Conservation (phyloP, 2,329 filamentous ascomycete genomes). For the Westerdykella sp. region DNA sequence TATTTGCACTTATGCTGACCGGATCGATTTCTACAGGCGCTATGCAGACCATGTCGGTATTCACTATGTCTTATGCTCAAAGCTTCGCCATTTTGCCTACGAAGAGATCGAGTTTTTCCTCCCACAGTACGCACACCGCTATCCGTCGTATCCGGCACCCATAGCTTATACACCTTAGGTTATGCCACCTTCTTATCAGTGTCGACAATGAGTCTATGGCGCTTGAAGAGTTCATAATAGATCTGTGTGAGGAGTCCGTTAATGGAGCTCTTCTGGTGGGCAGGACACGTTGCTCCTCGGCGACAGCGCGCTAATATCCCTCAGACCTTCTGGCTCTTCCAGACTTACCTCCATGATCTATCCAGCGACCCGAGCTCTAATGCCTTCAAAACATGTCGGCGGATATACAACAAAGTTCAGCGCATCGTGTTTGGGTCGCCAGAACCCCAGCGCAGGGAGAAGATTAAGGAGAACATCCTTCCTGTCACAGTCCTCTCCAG, state of each 20-base stretch:
- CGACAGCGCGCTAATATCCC: conserved; percentile 21
- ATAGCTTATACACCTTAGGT: conserved; percentile 40
- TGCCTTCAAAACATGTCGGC: conserved; percentile 73
- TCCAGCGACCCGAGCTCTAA: conserved; percentile 67
- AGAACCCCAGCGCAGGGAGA: conserved; percentile 62
- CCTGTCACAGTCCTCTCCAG: conserved; percentile 76
- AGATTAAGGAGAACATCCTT: conserved; percentile 74
- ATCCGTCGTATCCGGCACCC: conserved; percentile 6
- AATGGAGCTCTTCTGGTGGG: conserved; percentile 74
- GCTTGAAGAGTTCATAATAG: conserved; percentile 78
- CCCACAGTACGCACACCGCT: conserved; percentile 46
- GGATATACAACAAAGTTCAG: conserved; percentile 84
- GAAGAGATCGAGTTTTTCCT: conserved; percentile 92
- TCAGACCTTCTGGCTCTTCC: conserved; percentile 85
- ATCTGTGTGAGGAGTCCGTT: conserved; percentile 81
- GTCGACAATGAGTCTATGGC: conserved; percentile 90
- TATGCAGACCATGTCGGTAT: conserved; percentile 88
- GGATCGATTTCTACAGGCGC: conserved; percentile 50
- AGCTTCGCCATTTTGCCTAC: conserved; percentile 82
- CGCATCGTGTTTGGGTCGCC: conserved; percentile 76
- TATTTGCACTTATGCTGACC: conserved; percentile 13
- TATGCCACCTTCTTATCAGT: conserved; percentile 83
- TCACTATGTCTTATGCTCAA: conserved; percentile 81
- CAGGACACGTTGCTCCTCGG: conserved; percentile 19
- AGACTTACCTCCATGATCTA: conserved; percentile 80